phyloP scores from a whole-genome alignment of 139 green algal species.

The Axilococcus clingmanii region DNA sequence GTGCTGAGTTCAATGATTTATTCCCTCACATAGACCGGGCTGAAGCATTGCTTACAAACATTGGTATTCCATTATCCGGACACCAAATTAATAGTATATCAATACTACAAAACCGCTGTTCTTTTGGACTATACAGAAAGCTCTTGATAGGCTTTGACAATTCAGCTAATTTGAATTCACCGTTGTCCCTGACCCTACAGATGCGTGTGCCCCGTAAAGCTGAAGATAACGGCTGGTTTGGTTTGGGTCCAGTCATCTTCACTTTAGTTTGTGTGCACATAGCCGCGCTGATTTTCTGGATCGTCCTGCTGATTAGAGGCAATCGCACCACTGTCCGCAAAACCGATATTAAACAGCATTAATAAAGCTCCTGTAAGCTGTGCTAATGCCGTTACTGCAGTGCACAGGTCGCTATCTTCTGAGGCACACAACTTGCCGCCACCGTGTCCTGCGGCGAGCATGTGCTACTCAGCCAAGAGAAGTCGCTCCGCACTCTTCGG shows the following conservation, averaged over 20 bases:
- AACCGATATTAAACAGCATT: slow-evolving; percentile 11
- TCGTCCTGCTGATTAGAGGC: slow-evolving; percentile 11
- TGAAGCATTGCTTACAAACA: no score
- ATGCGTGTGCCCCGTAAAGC: no score
- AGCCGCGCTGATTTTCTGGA: slow-evolving; percentile 18
- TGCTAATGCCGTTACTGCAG: neutral
- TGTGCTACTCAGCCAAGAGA: neutral
- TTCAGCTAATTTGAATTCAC: no score
- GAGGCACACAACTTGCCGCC: neutral
- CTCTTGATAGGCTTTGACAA: no score
- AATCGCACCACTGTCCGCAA: slow-evolving; percentile 2
- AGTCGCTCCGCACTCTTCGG: slow-evolving; percentile 26
- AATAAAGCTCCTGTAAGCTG: neutral
- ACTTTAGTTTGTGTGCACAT: slow-evolving; percentile 19
- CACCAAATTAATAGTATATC: no score
- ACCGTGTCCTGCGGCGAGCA: neutral
- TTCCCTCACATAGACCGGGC: no score
- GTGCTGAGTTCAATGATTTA: slow-evolving; percentile 11
- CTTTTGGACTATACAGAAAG: no score
- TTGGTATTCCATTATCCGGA: no score
- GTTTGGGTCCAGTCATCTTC: slow-evolving; percentile 8
- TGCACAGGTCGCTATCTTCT: neutral
- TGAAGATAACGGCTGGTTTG: no score
- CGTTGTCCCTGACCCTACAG: no score
- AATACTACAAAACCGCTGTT: no score